Percentiles rank a stretch among this genome's conserved stretches.
Evolutionary conservation across 768 basidiomycete species (phyloP).

Genomic region (Coprinellus aureogranulatus): DNA sequence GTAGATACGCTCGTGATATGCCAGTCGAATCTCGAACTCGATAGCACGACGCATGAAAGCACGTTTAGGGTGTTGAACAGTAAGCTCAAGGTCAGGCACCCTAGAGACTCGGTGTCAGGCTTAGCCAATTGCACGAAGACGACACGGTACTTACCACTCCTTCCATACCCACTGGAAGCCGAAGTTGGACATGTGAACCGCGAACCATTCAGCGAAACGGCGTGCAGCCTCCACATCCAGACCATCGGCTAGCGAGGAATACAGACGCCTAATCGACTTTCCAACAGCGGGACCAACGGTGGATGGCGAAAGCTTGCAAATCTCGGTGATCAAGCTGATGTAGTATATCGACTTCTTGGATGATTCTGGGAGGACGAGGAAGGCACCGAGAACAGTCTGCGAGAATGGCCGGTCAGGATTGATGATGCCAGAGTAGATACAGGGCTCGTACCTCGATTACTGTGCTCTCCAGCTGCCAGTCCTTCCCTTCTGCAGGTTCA

Average conservation of each 20-base stretch:
- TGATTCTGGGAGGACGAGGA: slow-evolving; percentile 76
- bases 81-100: slow-evolving; percentile 78
- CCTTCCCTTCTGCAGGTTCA: slow-evolving; percentile 60
- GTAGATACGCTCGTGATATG: slow-evolving; percentile 90
- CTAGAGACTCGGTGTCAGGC: slow-evolving; percentile 36
- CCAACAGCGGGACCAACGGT: slow-evolving; percentile 96
- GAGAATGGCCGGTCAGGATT: not conserved
- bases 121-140: not conserved
- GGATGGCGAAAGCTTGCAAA: slow-evolving; percentile 89
- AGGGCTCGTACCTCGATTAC: slow-evolving; percentile 66
- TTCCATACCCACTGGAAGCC: slow-evolving; percentile 99
- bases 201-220: slow-evolving; percentile 92
- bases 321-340: slow-evolving; percentile 82
- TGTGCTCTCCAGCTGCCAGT: slow-evolving; percentile 87
- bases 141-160: slow-evolving; percentile 71
- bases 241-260: slow-evolving; percentile 73
- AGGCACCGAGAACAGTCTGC: slow-evolving; percentile 70
- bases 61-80: slow-evolving; percentile 79
- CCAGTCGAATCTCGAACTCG: slow-evolving; percentile 86
- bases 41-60: slow-evolving; percentile 83
- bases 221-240: slow-evolving; percentile 82
- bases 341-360: slow-evolving; percentile 82
- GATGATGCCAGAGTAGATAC: not conserved
- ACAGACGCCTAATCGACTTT: slow-evolving; percentile 89
- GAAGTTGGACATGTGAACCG: slow-evolving; percentile 96